Evolutionary conservation across 2,329 filamentous ascomycete species (phyloP), one percentile per base, ranked within the genome.

Genomic region (Corynespora cassiicola): DNA sequence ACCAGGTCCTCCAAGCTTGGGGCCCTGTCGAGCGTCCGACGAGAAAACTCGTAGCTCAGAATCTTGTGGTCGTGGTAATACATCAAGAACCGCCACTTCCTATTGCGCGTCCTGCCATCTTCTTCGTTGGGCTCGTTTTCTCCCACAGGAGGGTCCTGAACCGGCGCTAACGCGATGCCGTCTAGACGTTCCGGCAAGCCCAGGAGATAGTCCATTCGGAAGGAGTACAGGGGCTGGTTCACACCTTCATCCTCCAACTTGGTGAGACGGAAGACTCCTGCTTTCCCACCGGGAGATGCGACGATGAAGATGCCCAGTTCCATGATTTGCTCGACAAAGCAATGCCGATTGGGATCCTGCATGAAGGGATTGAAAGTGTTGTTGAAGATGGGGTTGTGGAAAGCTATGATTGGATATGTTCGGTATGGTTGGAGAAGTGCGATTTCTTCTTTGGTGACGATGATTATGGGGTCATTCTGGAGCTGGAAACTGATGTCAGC

Each of bases 1-100:
- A 63, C 40, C 29, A 65, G 36, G 9, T 55, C 56, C 6, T 31
- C 53, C 11, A 65, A 22, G 15, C 39, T 42, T n/a, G 32, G 36
- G 7, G 44, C 38, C 6, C 26, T 38, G 4, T 32, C 39, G 16
- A 20, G 41, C 28, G 39, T 46, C 19, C 35, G 36, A 36, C 60
- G 68, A 15, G 56, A 53, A n/a, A 90, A 65, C 63, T 88, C 84
- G 68, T 90, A 91, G 42, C 79, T 84, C 49, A 89, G 58, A 18
- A 91, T 77, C 2, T 80, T 79, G 54, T 88, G 82, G 64, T 90
- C 82, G 41, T 78, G 77, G 61, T 86, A 91, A 61, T 88, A 83
- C 65, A 91, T 68, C 61, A 92, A 78, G 40, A 92, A 51, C 42
- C 86, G 73, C 76, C 85, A 90, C 40, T 80, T 74, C 47, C 74